Percentiles rank a stretch among this genome's conserved stretches.
Conservation (phyloP, 768 basidiomycete species). For the Hortiboletus campestris region DNA sequence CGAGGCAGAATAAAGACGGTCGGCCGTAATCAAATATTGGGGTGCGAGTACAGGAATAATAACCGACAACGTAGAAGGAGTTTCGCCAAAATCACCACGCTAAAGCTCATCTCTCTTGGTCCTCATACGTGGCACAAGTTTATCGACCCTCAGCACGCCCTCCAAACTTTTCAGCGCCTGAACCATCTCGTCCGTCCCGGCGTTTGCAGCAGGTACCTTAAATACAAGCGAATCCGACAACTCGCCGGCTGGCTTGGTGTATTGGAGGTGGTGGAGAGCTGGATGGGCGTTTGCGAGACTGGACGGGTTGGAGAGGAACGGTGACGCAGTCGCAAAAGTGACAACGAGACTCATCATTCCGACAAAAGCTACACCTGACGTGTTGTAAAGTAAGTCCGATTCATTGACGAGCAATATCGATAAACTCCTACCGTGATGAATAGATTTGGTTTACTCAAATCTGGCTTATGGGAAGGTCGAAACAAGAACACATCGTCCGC, state of each 20-base stretch:
- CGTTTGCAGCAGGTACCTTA: conserved; percentile 4
- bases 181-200: conserved; percentile 10
- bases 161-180: conserved; percentile 15
- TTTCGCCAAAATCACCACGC: neutral
- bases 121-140: conserved; percentile 20
- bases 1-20: neutral
- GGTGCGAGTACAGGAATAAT: too few relatives aligned
- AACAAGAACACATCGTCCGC: too few relatives aligned
- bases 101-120: conserved; percentile 30
- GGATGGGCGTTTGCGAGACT: conserved; percentile 21
- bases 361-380: too few relatives aligned
- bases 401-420: neutral
- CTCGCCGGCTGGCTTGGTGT: conserved; percentile 19
- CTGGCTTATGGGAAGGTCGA: too few relatives aligned
- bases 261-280: conserved; percentile 22
- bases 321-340: conserved; percentile 27
- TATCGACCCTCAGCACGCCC: conserved; percentile 23
- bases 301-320: conserved; percentile 23
- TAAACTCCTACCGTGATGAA: neutral
- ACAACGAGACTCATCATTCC: conserved; percentile 24
- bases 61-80: too few relatives aligned
- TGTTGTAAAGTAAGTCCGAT: neutral
- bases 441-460: too few relatives aligned
- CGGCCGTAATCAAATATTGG: neutral
- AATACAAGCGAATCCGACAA: conserved; percentile 25